Evolutionary conservation across 169 alveolate species (phyloP).

Genomic region (Cryptosporidium felis): DNA sequence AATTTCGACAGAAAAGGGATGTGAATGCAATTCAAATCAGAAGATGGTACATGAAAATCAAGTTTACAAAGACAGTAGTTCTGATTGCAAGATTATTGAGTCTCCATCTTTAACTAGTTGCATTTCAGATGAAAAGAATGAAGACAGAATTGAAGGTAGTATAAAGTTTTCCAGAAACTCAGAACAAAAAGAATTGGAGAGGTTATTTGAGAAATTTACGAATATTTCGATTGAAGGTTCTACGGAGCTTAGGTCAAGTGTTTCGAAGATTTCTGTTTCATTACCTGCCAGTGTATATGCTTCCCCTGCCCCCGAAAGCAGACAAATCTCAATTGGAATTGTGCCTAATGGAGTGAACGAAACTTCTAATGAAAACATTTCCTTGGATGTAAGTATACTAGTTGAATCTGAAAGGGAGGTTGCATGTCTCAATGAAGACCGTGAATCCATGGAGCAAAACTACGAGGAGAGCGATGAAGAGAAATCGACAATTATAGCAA

Average conservation of each 20-base stretch:
- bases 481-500: not conserved
- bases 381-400: slow-evolving; percentile 35
- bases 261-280: slow-evolving; percentile 44
- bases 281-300: slow-evolving; percentile 57
- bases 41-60: not conserved
- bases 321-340: slow-evolving; percentile 19
- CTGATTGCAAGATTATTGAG: not conserved
- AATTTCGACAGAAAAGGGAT: not conserved
- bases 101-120: slow-evolving; percentile 14
- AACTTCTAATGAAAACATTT: slow-evolving; percentile 10
- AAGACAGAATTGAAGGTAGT: not conserved
- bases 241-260: slow-evolving; percentile 7
- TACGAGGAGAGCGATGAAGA: not conserved
- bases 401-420: slow-evolving; percentile 49
- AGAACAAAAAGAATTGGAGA: slow-evolving; percentile 11
- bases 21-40: not conserved
- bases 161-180: not conserved
- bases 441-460: not conserved
- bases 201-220: slow-evolving; percentile 34
- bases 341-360: slow-evolving; percentile 7
- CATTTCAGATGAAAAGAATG: slow-evolving; percentile 33
- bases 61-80: not conserved
- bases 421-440: not conserved
- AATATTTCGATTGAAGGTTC: slow-evolving; percentile 9
- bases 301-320: slow-evolving; percentile 25